A percentile compares a stretch with the other conserved stretches of the same genome.
Conservation (phyloP, 495 filamentous ascomycete species). For the Tuber brumale region DNA sequence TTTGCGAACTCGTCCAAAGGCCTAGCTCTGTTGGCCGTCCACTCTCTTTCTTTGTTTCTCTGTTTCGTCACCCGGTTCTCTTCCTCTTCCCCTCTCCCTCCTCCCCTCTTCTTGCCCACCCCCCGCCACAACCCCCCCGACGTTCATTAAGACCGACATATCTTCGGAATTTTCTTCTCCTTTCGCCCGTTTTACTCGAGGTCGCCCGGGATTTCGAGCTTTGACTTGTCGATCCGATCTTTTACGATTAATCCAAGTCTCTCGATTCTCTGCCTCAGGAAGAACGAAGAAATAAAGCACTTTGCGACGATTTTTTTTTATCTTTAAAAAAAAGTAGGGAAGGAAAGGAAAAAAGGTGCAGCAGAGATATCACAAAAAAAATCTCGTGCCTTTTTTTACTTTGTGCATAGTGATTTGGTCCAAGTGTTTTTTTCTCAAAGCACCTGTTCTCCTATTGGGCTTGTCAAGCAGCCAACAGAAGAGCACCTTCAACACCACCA, state of each 20-base stretch:
- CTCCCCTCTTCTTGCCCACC: constrained; percentile 23
- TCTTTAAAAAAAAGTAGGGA: background rate
- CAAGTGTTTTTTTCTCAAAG: constrained; percentile 2
- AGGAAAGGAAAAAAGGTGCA: background rate
- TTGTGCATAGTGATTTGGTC: constrained; percentile 5
- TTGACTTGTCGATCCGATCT: constrained; percentile 2
- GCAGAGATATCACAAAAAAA: background rate
- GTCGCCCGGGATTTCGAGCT: constrained; percentile 26
- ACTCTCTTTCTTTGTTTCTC: constrained; percentile 41
- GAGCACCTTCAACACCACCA: constrained; percentile 1
- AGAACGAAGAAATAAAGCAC: background rate
- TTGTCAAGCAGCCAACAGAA: constrained; percentile 18
- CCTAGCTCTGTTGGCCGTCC: constrained; percentile 39
- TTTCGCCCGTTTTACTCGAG: constrained; percentile 38
- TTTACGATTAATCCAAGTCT: background rate
- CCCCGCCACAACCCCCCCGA: constrained; percentile 12
- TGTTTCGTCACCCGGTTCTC: constrained; percentile 34
- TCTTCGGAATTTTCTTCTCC: constrained; percentile 13
- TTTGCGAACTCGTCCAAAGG: constrained; percentile 32
- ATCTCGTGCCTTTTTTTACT: constrained; percentile 1
- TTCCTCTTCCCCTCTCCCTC: constrained; percentile 7
- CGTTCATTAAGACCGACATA: background rate
- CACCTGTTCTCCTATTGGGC: constrained; percentile 19
- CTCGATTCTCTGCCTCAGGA: background rate
- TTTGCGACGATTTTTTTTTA: background rate